Base-by-base conservation (phyloP, 306 rosid species). In the Benincasa hispida region DNA sequence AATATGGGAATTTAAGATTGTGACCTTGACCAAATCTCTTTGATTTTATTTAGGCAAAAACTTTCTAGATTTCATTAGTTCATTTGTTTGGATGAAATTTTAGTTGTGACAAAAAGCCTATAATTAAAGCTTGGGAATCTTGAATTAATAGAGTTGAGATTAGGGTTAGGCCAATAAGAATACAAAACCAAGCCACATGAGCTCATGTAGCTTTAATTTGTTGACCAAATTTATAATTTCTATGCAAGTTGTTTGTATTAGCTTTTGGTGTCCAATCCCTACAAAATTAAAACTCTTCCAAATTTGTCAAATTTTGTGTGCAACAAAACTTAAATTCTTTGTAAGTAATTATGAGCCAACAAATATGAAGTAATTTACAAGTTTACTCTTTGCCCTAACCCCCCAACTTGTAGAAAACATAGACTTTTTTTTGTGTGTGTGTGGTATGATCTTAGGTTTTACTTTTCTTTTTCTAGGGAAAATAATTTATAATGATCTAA, bases 11-110 rank as follows among this genome's bases (percentile, higher is more conserved):
- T 72, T 25, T 72, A 28, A 45, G 76, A 72, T 50, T 18, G 76
- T 70, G 76, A 50, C 37, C 2, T 72, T 50, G 55, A 68, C 54
- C 74, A 68, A 68, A 68, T 67, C 11, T 68, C 34, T 68, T 41
- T 13, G n/a, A 17, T 27, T 0, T 25, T 61, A 28, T 28, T 28
- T 61, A 1, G 11, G 10, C 35, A 0, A 42, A 4, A 42, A 69
- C 75, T 45, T 70, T 70, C 59, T 72, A 50, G 76, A 27, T 50
- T 50, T 28, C 41, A 48, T 45, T 39, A 69, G 2, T 3, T 3
- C 21, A 25, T 24, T 42, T 47, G 25, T 27, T 69, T 9, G 6
- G 27, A 47, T 70, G 76, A 24, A 25, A 27, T 70, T 45, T 70
- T 25, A 47, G 58, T 48, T 70, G 19, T 28, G 28, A 9, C 60